Evolutionary conservation across 768 basidiomycete species (phyloP).

Genomic region (Collybiopsis luxurians): DNA sequence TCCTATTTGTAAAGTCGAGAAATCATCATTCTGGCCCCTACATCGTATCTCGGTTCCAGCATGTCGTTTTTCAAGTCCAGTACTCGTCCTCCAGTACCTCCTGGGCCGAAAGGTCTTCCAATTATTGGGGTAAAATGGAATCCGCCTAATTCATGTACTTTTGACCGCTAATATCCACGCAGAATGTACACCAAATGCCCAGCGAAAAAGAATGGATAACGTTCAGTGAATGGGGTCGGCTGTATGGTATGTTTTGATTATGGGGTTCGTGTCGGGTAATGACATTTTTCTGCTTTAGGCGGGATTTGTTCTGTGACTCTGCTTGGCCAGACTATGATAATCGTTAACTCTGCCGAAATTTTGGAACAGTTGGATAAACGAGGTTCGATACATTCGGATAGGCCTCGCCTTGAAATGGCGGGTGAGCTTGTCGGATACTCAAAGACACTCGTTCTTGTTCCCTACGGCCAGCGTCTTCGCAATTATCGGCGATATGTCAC

Average conservation of each 20-base stretch:
- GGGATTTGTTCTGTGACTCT: conserved; percentile 35
- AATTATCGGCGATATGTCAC: conserved; percentile 43
- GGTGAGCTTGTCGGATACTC: conserved; percentile 48
- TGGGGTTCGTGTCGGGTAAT: too few relatives aligned
- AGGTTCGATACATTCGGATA: conserved; percentile 44
- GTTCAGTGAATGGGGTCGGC: conserved; percentile 49
- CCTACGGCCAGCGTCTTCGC: conserved; percentile 41
- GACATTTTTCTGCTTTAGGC: too few relatives aligned
- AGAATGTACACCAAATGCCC: conserved; percentile 52
- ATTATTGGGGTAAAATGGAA: conserved; percentile 34
- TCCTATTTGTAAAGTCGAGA: too few relatives aligned
- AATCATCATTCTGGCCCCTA: conserved; percentile 7
- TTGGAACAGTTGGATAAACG: conserved; percentile 49
- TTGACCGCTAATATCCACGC: too few relatives aligned
- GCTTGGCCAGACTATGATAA: conserved; percentile 44
- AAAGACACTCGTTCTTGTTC: conserved; percentile 43
- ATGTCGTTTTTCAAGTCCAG: conserved; percentile 18
- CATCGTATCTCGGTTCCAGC: conserved; percentile 11
- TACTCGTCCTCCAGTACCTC: conserved; percentile 27
- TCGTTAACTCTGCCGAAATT: conserved; percentile 41
- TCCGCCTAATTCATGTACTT: too few relatives aligned
- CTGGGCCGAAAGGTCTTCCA: conserved; percentile 40
- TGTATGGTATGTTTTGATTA: conserved; percentile 53
- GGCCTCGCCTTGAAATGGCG: conserved; percentile 48
- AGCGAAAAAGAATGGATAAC: conserved; percentile 42